Conservation (phyloP, 108 stramenopile species). For the Cyclotella atomus region DNA sequence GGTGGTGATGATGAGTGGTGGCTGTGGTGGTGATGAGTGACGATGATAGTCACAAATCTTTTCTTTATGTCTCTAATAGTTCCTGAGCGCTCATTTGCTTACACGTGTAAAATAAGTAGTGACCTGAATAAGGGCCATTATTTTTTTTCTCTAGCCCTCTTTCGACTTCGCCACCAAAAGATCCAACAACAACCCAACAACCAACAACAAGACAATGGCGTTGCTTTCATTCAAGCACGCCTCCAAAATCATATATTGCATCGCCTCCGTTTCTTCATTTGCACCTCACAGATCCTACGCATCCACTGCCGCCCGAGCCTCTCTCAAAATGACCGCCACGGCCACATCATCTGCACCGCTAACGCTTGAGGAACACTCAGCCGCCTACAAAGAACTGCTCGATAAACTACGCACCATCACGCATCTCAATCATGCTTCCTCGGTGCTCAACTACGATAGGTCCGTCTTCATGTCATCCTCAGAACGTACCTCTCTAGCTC, state of each 20-base stretch:
- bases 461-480: constrained; percentile 77
- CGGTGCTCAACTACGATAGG: constrained; percentile 45
- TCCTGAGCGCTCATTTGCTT: no score
- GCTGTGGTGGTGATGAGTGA: no score
- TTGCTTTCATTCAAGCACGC: neutral
- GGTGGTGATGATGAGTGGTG: neutral
- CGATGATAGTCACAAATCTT: no score
- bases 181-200: no score
- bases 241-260: neutral
- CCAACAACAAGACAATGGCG: neutral
- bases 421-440: constrained; percentile 36
- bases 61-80: no score
- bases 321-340: constrained; percentile 12
- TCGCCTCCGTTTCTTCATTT: neutral
- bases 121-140: no score
- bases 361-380: constrained; percentile 43
- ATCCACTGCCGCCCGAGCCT: neutral
- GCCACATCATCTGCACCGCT: constrained; percentile 3
- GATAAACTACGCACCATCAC: constrained; percentile 33
- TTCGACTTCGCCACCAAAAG: no score
- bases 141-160: no score
- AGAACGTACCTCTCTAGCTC: constrained; percentile 35
- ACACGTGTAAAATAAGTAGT: no score
- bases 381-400: constrained; percentile 37
- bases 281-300: neutral